Base-by-base conservation (phyloP, 2,329 filamentous ascomycete species). In the Ceratocystis cubensis region DNA sequence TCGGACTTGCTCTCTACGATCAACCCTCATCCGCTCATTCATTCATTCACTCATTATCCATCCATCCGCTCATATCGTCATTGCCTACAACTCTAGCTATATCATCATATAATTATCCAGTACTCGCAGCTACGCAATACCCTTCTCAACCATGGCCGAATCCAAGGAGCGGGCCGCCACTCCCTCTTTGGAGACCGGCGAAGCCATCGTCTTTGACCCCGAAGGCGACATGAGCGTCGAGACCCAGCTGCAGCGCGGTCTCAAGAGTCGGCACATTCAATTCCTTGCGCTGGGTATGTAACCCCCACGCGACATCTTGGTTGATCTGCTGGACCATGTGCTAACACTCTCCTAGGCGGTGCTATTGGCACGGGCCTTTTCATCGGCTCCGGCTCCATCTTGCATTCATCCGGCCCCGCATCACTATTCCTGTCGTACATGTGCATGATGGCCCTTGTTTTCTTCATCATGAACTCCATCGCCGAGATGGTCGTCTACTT, bases 361-460 rank as follows among this genome's bases (percentile, higher is more conserved):
- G 83, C 81, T 25, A 86, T 87, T 69, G 84, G 84, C 66, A 87
- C 84, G 2, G 84, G 84, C 70, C 78, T 87, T 22, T 87, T 87
- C 72, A 79, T 87, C 68, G 83, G 84, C 66, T 84, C 82, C 46
- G 84, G 84, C 28, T 75, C 75, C 67, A 83, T 84, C 64, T 75
- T 87, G 64, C 76, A 79, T 44, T 75, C 76, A 8, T 80, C 81
- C 33, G 85, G 85, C 1, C 85, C 85, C 2, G 87, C 85, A 4
- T 85, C 87, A 0, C 76, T 91, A 17, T 81, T 91, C 73, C 85
- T 91, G 74, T 85, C 83, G 28, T 91, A 89, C 73, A 71, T 82
- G 5, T 77, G 76, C 69, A 82, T 82, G 80, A 82, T 81, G 77
- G 30, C 75, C 2, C 71, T 83, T 8, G 80, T 83, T 30, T 83